phyloP scores from a whole-genome alignment of 306 rosid genomes.

The Cicer cuneatum region DNA sequence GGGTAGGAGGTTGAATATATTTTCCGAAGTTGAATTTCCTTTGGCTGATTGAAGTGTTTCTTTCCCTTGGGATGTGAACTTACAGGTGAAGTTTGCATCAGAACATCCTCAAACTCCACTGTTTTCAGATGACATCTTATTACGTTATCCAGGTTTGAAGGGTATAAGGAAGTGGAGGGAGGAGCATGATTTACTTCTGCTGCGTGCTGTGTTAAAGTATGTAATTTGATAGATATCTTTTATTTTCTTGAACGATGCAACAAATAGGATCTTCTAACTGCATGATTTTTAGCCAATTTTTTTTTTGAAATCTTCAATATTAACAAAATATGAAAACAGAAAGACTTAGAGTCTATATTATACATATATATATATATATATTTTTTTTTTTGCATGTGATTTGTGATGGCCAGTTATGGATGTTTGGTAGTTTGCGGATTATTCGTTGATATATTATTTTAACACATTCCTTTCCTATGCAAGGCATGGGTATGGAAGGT shows the following conservation, averaged over 20 bases:
- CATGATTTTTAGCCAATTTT: slow-evolving; percentile 19
- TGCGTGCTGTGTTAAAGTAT: slow-evolving; percentile 86
- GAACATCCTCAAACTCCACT: slow-evolving; percentile 66
- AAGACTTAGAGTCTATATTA: not conserved
- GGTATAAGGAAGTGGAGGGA: slow-evolving; percentile 93
- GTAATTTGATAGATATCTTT: slow-evolving; percentile 29
- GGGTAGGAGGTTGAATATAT: slow-evolving; percentile 4
- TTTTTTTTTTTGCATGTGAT: slow-evolving; percentile 16
- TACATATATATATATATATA: slow-evolving; percentile 23
- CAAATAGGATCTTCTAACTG: slow-evolving; percentile 10
- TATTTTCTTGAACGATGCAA: slow-evolving; percentile 32
- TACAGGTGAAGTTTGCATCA: slow-evolving; percentile 68
- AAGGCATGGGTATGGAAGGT: slow-evolving; percentile 99
- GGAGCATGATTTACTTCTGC: slow-evolving; percentile 74
- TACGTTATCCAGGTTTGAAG: slow-evolving; percentile 77
- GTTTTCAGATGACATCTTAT: slow-evolving; percentile 71
- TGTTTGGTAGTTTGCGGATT: slow-evolving; percentile 37
- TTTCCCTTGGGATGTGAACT: slow-evolving; percentile 46
- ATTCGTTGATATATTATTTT: slow-evolving; percentile 25
- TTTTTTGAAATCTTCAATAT: not conserved
- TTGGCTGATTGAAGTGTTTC: slow-evolving; percentile 33
- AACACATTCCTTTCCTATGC: slow-evolving; percentile 32
- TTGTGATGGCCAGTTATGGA: slow-evolving; percentile 15
- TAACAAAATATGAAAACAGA: slow-evolving; percentile 9
- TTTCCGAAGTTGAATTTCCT: slow-evolving; percentile 30